Evolutionary conservation across 1,284 basidiomycete species (phyloP).

Genomic region (Sphagnurus paluster): DNA sequence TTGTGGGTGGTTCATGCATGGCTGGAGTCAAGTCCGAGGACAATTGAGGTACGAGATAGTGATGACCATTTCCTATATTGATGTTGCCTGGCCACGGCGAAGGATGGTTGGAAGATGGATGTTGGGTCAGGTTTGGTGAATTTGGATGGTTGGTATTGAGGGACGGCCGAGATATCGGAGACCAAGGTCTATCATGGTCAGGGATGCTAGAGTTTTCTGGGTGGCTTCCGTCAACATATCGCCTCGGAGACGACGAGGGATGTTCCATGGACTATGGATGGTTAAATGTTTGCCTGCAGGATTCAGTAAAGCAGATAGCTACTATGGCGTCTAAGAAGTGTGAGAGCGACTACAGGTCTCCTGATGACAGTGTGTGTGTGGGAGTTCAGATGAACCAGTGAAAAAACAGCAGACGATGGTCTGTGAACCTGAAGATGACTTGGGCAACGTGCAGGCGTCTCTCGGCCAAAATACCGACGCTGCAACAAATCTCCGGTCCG

Average conservation of each 20-base stretch:
- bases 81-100: constrained; percentile 42
- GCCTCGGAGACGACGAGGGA: constrained; percentile 16
- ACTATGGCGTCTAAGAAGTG: background rate
- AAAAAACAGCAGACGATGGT: constrained; percentile 1
- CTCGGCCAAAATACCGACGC: constrained; percentile 16
- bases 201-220: constrained; percentile 8
- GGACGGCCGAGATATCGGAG: constrained; percentile 38
- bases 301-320: constrained; percentile 5
- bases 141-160: constrained; percentile 36
- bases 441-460: constrained; percentile 17
- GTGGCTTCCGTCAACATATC: constrained; percentile 14
- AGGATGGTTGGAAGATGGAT: constrained; percentile 37
- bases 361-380: background rate
- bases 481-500: constrained; percentile 23
- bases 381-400: background rate
- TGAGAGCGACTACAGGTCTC: background rate
- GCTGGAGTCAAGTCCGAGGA: constrained; percentile 10
- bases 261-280: constrained; percentile 20
- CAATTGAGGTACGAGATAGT: constrained; percentile 18
- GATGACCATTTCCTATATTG: constrained; percentile 19
- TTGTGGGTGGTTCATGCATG: constrained; percentile 15
- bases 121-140: constrained; percentile 35
- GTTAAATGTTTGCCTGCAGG: constrained; percentile 5
- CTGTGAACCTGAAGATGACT: constrained; percentile 5
- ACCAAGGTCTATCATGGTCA: constrained; percentile 33